A percentile compares a stretch with the other conserved stretches of the same genome.
Conservation (phyloP, 352 stramenopile genomes). For the Albugo laibachii region DNA sequence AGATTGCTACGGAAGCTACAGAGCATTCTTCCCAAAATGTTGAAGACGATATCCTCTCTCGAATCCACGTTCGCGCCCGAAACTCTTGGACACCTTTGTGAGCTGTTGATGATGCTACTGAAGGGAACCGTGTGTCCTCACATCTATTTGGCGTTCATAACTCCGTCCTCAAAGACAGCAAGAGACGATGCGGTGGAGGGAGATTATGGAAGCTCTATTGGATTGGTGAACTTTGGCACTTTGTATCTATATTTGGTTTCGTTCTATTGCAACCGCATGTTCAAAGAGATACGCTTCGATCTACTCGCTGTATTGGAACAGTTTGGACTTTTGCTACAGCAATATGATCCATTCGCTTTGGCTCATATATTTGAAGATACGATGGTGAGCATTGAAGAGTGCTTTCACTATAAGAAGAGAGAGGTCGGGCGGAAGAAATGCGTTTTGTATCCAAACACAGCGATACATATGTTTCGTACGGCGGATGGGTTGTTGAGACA, state of each 20-base stretch:
- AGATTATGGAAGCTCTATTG: constrained; percentile 6
- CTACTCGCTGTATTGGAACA: constrained; percentile 26
- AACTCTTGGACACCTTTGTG: constrained; percentile 31
- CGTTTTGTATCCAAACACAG: constrained; percentile 8
- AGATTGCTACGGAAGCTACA: constrained; percentile 45
- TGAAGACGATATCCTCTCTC: constrained; percentile 24
- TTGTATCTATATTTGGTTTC: constrained; percentile 62
- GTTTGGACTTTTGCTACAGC: constrained; percentile 29
- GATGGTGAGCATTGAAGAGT: constrained; percentile 6
- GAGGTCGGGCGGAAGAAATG: constrained; percentile 7
- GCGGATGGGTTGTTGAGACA: constrained; percentile 23
- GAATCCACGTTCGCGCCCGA: constrained; percentile 11
- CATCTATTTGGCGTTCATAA: neutral
- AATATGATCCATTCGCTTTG: constrained; percentile 40
- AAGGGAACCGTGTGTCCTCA: constrained; percentile 19
- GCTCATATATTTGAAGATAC: constrained; percentile 30
- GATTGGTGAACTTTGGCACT: constrained; percentile 25
- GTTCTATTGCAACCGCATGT: constrained; percentile 27
- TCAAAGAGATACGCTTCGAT: constrained; percentile 24
- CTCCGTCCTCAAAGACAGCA: neutral
- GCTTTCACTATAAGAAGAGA: too few species aligned
- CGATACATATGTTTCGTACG: constrained; percentile 42
- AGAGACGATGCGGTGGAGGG: neutral
- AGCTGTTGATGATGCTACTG: constrained; percentile 27
- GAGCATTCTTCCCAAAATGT: constrained; percentile 45